A percentile compares a stretch with the other conserved stretches of the same genome.
Evolutionary conservation across 768 basidiomycete genomes (phyloP).

Genomic region (Tylopilus sp.): DNA sequence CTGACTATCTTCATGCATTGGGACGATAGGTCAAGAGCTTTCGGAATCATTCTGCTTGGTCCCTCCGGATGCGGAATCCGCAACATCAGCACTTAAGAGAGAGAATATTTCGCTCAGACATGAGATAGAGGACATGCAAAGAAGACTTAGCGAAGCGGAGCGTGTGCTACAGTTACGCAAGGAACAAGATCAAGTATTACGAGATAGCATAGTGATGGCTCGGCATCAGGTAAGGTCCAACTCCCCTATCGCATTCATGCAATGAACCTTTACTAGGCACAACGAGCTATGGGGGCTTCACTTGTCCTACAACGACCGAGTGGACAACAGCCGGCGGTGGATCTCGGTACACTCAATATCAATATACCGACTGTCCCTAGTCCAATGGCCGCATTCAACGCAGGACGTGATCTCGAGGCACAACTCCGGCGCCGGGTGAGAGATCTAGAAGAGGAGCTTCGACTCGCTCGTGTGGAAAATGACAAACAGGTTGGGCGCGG

Average conservation of each 20-base stretch:
- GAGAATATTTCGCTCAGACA: slow-evolving; percentile 65
- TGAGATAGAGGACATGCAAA: slow-evolving; percentile 56
- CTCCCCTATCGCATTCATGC: slow-evolving; percentile 2
- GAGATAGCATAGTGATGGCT: slow-evolving; percentile 75
- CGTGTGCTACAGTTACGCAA: slow-evolving; percentile 62
- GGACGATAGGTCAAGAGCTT: slow-evolving; percentile 53
- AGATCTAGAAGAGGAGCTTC: slow-evolving; percentile 79
- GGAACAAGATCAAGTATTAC: slow-evolving; percentile 75
- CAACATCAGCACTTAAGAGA: slow-evolving; percentile 49
- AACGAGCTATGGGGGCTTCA: slow-evolving; percentile 74
- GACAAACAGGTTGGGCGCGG: slow-evolving; percentile 68
- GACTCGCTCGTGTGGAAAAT: slow-evolving; percentile 61
- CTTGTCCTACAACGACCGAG: slow-evolving; percentile 47
- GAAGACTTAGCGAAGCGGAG: slow-evolving; percentile 58
- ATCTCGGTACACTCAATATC: slow-evolving; percentile 56
- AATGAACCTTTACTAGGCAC: slow-evolving; percentile 49
- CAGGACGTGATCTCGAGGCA: slow-evolving; percentile 56
- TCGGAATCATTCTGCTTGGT: slow-evolving; percentile 80
- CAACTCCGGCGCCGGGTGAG: slow-evolving; percentile 50
- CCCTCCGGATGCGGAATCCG: slow-evolving; percentile 55
- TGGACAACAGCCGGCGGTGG: slow-evolving; percentile 38
- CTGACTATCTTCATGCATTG: background rate
- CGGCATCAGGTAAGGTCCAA: slow-evolving; percentile 54
- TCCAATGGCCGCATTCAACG: slow-evolving; percentile 46
- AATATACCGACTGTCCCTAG: slow-evolving; percentile 48